Conservation (phyloP, 1,139 yeast species). For the Kodamaea sp. region DNA sequence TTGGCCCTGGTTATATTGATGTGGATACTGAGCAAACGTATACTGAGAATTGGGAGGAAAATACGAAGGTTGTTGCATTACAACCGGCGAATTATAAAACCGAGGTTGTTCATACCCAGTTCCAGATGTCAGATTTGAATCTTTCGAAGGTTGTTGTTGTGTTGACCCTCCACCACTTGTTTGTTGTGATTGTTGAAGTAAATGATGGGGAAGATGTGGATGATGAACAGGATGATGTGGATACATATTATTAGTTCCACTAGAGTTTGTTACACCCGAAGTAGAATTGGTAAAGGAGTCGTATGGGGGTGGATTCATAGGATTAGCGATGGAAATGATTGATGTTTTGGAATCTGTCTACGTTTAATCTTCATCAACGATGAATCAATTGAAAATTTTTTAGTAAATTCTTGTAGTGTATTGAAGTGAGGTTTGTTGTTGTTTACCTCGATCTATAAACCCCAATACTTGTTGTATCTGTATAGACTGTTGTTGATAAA, state of each 20-base stretch:
- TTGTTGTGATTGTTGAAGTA: constrained; percentile 10
- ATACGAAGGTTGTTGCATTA: constrained; percentile 21
- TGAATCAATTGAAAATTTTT: too few species aligned
- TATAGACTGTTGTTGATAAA: too few species aligned
- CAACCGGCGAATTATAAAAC: constrained; percentile 20
- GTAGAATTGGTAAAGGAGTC: constrained; percentile 6
- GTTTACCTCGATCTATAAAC: too few species aligned
- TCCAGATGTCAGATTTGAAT: constrained; percentile 8
- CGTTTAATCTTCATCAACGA: too few species aligned
- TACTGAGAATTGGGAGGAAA: constrained; percentile 18
- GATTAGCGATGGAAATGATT: not conserved
- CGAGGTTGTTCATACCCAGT: constrained; percentile 15
- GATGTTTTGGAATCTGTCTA: not conserved
- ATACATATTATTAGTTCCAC: constrained; percentile 5
- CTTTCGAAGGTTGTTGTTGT: constrained; percentile 7
- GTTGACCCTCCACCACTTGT: constrained; percentile 4
- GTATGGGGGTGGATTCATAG: constrained; percentile 11
- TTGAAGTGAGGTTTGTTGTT: too few species aligned
- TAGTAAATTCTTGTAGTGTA: too few species aligned
- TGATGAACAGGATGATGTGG: constrained; percentile 10
- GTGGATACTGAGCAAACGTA: constrained; percentile 18
- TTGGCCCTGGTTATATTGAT: constrained; percentile 12
- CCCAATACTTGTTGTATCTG: too few species aligned
- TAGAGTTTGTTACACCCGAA: constrained; percentile 3
- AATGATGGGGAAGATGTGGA: constrained; percentile 9